phyloP scores from a whole-genome alignment of 176 grass and related monocot genomes.

The Carex cristatella region DNA sequence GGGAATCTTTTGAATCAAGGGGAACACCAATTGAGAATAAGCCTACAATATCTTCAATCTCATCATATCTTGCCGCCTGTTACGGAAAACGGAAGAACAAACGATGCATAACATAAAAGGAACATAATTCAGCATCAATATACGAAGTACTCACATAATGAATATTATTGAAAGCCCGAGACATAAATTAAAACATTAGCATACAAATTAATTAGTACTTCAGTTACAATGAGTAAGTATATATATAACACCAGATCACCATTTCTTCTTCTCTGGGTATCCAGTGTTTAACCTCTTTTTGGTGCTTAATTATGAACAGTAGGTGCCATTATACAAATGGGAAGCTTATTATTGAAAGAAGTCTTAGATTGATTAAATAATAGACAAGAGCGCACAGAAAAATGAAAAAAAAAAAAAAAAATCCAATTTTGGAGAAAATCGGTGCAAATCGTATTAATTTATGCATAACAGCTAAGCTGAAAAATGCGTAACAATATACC shows the following conservation, averaged over 20 bases:
- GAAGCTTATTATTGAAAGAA: neutral
- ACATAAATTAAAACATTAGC: neutral
- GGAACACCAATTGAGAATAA: constrained; percentile 61
- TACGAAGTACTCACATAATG: neutral
- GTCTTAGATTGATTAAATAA: neutral
- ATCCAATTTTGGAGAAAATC: neutral
- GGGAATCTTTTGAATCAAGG: constrained; percentile 63
- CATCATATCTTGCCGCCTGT: constrained; percentile 91
- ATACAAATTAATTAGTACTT: neutral
- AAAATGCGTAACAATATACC: neutral
- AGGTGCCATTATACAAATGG: neutral
- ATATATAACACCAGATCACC: neutral
- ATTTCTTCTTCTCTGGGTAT: neutral
- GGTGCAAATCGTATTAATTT: neutral
- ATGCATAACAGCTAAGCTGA: neutral
- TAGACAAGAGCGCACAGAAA: neutral
- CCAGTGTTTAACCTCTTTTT: neutral
- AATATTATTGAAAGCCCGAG: neutral
- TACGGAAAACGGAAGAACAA: constrained; percentile 5
- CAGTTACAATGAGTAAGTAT: neutral
- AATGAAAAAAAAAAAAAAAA: neutral
- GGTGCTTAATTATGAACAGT: neutral
- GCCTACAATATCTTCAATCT: constrained; percentile 66
- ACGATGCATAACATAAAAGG: neutral
- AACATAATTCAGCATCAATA: neutral